Evolutionary conservation across 1,284 basidiomycete genomes (phyloP).

Genomic region (Moesziomyces antarcticus): DNA sequence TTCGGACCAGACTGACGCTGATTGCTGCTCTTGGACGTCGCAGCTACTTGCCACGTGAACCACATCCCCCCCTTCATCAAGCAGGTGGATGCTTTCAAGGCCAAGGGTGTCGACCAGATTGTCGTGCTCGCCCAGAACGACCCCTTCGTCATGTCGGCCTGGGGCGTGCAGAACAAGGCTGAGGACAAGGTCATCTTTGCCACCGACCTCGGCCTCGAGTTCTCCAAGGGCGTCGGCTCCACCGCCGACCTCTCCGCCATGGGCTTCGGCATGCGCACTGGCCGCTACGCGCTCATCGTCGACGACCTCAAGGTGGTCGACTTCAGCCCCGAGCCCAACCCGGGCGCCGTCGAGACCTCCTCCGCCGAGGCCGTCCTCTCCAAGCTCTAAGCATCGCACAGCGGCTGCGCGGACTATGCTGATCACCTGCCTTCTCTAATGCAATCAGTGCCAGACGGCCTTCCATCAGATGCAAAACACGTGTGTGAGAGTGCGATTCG

Average conservation of each 20-base stretch:
- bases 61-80: conserved; percentile 77
- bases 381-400: conserved; percentile 69
- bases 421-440: too few species aligned
- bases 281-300: conserved; percentile 77
- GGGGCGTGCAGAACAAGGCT: conserved; percentile 76
- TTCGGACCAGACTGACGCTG: neutral
- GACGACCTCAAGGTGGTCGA: conserved; percentile 74
- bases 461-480: too few species aligned
- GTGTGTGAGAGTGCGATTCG: neutral
- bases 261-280: conserved; percentile 76
- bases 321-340: conserved; percentile 51
- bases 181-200: conserved; percentile 80
- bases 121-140: conserved; percentile 69
- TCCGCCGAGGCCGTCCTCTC: conserved; percentile 77
- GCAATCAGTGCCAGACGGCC: too few species aligned
- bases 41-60: conserved; percentile 63
- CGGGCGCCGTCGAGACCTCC: conserved; percentile 74
- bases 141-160: conserved; percentile 71
- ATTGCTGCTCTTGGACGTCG: neutral
- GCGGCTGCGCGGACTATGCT: neutral
- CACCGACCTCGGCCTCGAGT: conserved; percentile 76
- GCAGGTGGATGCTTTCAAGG: conserved; percentile 77
- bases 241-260: conserved; percentile 73
- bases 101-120: conserved; percentile 77
- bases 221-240: conserved; percentile 76